phyloP scores from a whole-genome alignment of 2,329 filamentous ascomycete genomes.

The Ceratocystiopsis sp. region DNA sequence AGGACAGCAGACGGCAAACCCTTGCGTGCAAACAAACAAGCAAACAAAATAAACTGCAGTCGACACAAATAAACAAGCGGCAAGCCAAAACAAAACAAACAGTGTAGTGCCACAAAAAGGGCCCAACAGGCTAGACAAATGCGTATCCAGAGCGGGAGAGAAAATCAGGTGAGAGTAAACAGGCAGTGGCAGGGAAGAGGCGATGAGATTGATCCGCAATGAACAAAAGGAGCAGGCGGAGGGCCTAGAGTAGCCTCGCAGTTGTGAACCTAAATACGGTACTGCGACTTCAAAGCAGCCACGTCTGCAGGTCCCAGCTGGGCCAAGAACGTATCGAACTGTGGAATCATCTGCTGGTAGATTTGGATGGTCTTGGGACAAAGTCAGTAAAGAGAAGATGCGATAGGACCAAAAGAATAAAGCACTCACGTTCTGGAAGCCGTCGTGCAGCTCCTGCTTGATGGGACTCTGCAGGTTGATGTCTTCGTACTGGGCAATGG shows the following conservation, averaged over 20 bases:
- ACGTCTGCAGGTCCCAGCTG: slow-evolving; percentile 33
- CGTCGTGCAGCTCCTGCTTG: slow-evolving; percentile 48
- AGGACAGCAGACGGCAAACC: neutral
- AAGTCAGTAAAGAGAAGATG: slow-evolving; percentile 4
- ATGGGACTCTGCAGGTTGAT: slow-evolving; percentile 41
- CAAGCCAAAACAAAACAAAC: neutral
- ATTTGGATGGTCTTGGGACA: slow-evolving; percentile 28
- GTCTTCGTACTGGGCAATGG: slow-evolving; percentile 64
- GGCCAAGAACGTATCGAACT: slow-evolving; percentile 36
- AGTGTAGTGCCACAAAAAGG: too few relatives aligned
- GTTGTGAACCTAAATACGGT: slow-evolving; percentile 21
- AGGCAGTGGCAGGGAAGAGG: too few relatives aligned
- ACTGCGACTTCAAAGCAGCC: slow-evolving; percentile 29
- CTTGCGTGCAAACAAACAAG: neutral
- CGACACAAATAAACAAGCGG: neutral
- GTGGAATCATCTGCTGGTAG: slow-evolving; percentile 42
- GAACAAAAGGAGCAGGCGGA: neutral
- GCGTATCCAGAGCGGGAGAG: too few relatives aligned
- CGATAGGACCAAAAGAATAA: neutral
- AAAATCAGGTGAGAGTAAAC: too few relatives aligned
- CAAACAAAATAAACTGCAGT: neutral
- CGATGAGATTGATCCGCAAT: neutral
- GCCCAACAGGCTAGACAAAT: neutral
- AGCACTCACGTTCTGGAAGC: slow-evolving; percentile 58
- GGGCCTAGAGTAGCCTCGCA: neutral